These are phyloP conservation scores for Solanum medicagineum DNA, from an alignment of 257 asterid genomes.

Conservation along the genomic window DNA sequence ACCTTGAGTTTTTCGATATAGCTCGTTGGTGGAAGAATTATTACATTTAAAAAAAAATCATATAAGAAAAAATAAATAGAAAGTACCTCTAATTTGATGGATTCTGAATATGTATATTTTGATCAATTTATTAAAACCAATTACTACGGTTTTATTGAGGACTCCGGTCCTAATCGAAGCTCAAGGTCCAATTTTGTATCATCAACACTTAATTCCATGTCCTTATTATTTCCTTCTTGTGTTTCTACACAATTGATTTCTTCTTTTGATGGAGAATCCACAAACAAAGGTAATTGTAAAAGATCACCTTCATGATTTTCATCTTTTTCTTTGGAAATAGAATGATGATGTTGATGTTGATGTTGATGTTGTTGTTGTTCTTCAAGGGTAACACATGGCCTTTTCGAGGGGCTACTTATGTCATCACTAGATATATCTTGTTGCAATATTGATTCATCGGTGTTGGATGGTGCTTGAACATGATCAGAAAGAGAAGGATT, in stretches of 20 bases:
- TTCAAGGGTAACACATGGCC: not conserved
- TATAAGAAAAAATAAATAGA: not conserved
- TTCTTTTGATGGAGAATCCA: constrained; percentile 5
- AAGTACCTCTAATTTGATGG: not conserved
- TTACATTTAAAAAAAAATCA: not conserved
- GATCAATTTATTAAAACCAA: not conserved
- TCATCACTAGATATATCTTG: not conserved
- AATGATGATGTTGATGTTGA: not conserved
- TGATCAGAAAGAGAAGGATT: not conserved
- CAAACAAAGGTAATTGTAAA: constrained; percentile 8
- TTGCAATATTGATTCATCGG: not conserved
- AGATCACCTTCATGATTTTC: not conserved
- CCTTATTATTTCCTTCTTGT: not conserved
- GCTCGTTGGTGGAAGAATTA: not conserved
- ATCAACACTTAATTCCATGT: not conserved
- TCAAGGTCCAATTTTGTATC: constrained; percentile 16
- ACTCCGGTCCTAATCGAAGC: constrained; percentile 19
- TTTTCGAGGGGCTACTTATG: not conserved
- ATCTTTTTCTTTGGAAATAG: not conserved
- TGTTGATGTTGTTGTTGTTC: not conserved
- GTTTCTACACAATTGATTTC: not conserved
- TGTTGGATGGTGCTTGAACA: not conserved
- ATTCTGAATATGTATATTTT: not conserved
- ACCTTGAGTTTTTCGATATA: not conserved
- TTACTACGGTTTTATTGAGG: not conserved